These are phyloP conservation scores for Ceratocystis diversiconidia DNA, from an alignment of 2,329 filamentous ascomycete species.

Conservation along the genomic window DNA sequence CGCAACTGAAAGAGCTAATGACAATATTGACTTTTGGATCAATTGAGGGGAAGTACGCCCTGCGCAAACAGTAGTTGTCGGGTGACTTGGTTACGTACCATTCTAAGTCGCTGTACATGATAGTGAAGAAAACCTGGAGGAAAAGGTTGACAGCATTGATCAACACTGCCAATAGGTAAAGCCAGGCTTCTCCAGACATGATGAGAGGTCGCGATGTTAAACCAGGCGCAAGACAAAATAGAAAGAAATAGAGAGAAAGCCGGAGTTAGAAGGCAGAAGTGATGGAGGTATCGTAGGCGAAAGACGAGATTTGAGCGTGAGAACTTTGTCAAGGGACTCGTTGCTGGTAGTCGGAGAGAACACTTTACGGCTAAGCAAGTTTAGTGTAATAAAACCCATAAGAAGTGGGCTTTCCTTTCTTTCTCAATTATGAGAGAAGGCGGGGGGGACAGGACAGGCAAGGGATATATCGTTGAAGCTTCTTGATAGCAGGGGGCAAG, in stretches of 20 bases:
- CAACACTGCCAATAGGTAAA: constrained; percentile 93
- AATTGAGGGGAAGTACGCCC: background rate
- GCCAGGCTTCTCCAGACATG: constrained; percentile 97
- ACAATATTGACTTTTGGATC: background rate
- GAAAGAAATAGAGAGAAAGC: constrained; percentile 5
- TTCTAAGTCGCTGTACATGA: constrained; percentile 99
- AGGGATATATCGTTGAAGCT: background rate
- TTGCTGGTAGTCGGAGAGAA: background rate
- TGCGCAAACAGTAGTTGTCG: background rate
- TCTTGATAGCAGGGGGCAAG: background rate
- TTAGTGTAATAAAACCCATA: constrained; percentile 3
- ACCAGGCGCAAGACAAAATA: background rate
- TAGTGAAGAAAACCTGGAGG: constrained; percentile 99
- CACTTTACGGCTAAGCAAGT: constrained; percentile 4
- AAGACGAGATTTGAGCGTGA: constrained; percentile 8
- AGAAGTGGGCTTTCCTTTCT: constrained; percentile 3
- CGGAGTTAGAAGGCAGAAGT: background rate
- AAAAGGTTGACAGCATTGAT: constrained; percentile 99
- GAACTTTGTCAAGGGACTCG: background rate
- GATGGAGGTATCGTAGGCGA: background rate
- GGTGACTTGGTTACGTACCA: constrained; percentile 51
- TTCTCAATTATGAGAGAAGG: background rate
- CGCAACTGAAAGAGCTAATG: background rate
- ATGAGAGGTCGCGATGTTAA: constrained; percentile 7
- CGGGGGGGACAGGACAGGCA: background rate